Percentiles rank a stretch among this genome's conserved stretches.
Conservation (phyloP, 208 protist species). For the Porcisia hertigi region DNA sequence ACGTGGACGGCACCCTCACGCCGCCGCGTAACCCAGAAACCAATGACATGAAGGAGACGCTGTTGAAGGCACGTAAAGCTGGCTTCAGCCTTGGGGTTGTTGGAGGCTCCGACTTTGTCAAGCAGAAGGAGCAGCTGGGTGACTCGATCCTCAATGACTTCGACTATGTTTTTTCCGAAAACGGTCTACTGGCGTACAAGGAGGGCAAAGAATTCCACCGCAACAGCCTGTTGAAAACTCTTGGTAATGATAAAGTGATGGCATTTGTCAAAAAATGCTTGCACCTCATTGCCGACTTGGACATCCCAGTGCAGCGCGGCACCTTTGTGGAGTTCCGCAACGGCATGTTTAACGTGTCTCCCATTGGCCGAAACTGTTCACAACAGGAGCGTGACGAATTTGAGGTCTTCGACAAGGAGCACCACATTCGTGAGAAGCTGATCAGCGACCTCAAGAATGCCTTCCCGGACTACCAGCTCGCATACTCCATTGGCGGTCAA, state of each 20-base stretch:
- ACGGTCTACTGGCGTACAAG: conserved; percentile 96
- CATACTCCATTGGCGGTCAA: conserved; percentile 99
- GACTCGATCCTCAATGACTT: conserved; percentile 88
- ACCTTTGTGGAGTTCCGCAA: conserved; percentile 99
- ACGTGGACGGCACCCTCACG: conserved; percentile 95
- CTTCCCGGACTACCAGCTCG: conserved; percentile 91
- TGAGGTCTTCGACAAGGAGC: conserved; percentile 96
- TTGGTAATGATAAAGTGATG: conserved; percentile 95
- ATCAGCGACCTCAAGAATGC: conserved; percentile 87
- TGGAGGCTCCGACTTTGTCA: conserved; percentile 98
- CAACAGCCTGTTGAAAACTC: conserved; percentile 88
- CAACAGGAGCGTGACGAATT: conserved; percentile 98
- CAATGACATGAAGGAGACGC: conserved; percentile 87
- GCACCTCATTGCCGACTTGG: conserved; percentile 93
- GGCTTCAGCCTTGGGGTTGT: conserved; percentile 96
- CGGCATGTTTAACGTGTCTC: conserved; percentile 99
- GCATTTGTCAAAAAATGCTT: conserved; percentile 96
- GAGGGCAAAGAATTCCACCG: conserved; percentile 88
- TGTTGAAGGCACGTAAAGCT: conserved; percentile 82
- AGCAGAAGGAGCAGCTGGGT: conserved; percentile 98
- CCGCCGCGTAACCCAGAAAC: conserved; percentile 75
- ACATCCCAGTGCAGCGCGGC: conserved; percentile 98
- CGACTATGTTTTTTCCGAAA: conserved; percentile 99
- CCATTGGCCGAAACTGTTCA: conserved; percentile 99
- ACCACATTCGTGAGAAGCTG: conserved; percentile 95